Evolutionary conservation across 768 basidiomycete genomes (phyloP).

Genomic region (Exidia glandulosa): DNA sequence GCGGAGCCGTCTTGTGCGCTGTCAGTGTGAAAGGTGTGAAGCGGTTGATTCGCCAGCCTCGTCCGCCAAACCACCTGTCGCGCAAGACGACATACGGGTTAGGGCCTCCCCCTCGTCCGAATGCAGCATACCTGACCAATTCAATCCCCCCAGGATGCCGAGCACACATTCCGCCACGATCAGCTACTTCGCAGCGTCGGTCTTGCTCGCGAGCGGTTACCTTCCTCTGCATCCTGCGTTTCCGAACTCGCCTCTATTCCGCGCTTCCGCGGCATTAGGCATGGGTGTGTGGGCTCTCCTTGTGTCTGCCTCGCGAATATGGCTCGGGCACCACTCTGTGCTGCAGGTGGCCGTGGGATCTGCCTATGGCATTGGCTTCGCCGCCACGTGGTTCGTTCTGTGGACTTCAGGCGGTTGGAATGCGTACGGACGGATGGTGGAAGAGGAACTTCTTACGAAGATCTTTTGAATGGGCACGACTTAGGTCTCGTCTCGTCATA

Average conservation of each 20-base stretch:
- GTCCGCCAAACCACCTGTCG: conserved; percentile 31
- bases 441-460: neutral
- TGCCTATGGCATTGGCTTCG: conserved; percentile 42
- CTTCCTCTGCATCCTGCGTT: conserved; percentile 51
- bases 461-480: neutral
- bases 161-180: conserved; percentile 70
- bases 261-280: conserved; percentile 35
- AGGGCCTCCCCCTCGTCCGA: conserved; percentile 10
- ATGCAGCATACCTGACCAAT: neutral
- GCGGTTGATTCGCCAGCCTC: conserved; percentile 47
- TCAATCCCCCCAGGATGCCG: conserved; percentile 51
- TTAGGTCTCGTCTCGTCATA: neutral
- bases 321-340: conserved; percentile 70
- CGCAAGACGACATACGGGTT: conserved; percentile 61
- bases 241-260: conserved; percentile 25
- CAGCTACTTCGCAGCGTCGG: conserved; percentile 51
- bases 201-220: conserved; percentile 41
- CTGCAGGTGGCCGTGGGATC: conserved; percentile 54
- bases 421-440: neutral
- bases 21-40: conserved; percentile 43
- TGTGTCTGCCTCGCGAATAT: conserved; percentile 54
- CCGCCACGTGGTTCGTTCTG: conserved; percentile 42
- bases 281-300: conserved; percentile 43
- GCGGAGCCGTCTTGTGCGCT: conserved; percentile 45
- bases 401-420: conserved; percentile 29